Percentiles rank a stretch among this genome's conserved stretches.
Evolutionary conservation across 805 yeast species (phyloP).

Genomic region (Hanseniaspora vineae): DNA sequence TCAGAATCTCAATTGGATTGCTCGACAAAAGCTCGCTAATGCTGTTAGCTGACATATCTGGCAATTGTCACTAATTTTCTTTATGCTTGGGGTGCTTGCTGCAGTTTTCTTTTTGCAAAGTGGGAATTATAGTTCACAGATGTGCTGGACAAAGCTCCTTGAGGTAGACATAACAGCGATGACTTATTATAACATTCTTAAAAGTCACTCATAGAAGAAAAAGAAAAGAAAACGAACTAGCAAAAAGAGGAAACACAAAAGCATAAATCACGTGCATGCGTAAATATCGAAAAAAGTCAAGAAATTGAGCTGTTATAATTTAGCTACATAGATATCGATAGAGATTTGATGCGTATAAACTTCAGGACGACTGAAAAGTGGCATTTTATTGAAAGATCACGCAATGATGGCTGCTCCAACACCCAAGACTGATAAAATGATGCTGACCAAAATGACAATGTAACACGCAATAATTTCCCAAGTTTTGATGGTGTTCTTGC

Average conservation of each 20-base stretch:
- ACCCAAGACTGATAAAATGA: constrained; percentile 42
- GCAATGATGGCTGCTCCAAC: constrained; percentile 38
- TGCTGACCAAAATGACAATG: constrained; percentile 32
- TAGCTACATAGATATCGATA: too few species aligned
- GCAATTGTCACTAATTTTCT: neutral
- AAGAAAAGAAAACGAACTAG: neutral
- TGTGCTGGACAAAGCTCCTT: too few species aligned
- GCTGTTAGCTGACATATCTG: neutral
- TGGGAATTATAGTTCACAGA: too few species aligned
- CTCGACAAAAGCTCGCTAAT: constrained; percentile 9
- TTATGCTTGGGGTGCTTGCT: neutral
- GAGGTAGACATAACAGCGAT: too few species aligned
- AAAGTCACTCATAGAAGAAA: neutral
- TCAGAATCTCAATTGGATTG: constrained; percentile 12
- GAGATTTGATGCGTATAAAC: too few species aligned
- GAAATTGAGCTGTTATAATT: too few species aligned
- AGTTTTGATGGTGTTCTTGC: constrained; percentile 29
- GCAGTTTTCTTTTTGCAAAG: neutral
- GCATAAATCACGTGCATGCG: too few species aligned
- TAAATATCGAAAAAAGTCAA: too few species aligned
- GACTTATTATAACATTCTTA: too few species aligned
- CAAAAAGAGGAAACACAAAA: neutral
- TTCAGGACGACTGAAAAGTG: neutral
- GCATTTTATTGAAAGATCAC: constrained; percentile 3
- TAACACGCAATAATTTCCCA: constrained; percentile 29